Evolutionary conservation across 129 eudicot species (phyloP).

Genomic region (Lactuca sativa): DNA sequence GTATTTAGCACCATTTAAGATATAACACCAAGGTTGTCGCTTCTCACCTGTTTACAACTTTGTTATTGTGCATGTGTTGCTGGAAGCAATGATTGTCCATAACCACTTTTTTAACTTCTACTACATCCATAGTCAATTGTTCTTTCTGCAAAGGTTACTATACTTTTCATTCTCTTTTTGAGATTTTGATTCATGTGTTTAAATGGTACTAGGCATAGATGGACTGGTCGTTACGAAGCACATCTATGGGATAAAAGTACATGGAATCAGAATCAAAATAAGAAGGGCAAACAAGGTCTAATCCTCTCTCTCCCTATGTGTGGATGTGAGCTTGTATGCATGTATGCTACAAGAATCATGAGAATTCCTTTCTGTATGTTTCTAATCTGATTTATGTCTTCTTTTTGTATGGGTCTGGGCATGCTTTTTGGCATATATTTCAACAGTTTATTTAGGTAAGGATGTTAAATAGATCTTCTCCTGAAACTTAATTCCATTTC

Average conservation of each 20-base stretch:
- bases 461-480: background rate
- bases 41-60: slow-evolving; percentile 14
- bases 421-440: slow-evolving; percentile 23
- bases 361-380: slow-evolving; percentile 15
- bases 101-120: slow-evolving; percentile 12
- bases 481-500: background rate
- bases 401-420: slow-evolving; percentile 40
- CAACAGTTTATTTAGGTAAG: slow-evolving; percentile 96
- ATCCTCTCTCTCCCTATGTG: slow-evolving; percentile 6
- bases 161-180: background rate
- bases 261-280: slow-evolving; percentile 97
- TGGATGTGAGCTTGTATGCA: background rate
- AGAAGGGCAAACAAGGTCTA: slow-evolving; percentile 97
- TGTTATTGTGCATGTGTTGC: slow-evolving; percentile 8
- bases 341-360: slow-evolving; percentile 10
- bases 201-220: slow-evolving; percentile 70
- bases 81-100: slow-evolving; percentile 4
- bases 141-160: slow-evolving; percentile 8
- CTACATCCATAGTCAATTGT: slow-evolving; percentile 8
- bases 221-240: slow-evolving; percentile 99
- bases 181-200: slow-evolving; percentile 25
- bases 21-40: slow-evolving; percentile 16
- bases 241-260: slow-evolving; percentile 99
- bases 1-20: slow-evolving; percentile 15
- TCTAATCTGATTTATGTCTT: slow-evolving; percentile 36